Conservation (phyloP, 306 rosid species). For the Lathyrus aphaca region DNA sequence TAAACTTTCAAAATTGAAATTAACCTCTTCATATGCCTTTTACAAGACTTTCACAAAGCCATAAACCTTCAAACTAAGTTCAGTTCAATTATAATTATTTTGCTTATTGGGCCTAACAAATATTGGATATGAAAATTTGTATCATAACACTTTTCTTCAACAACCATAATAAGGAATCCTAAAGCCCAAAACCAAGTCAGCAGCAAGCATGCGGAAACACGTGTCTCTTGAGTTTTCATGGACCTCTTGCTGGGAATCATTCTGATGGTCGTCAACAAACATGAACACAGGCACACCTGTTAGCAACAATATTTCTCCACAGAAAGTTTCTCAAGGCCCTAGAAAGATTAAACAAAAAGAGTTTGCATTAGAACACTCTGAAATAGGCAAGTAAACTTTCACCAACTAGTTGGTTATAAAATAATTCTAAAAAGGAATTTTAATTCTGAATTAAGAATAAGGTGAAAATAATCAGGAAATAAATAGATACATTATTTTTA, state of each 20-base stretch:
- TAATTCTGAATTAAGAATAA: neutral
- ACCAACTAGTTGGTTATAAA: neutral
- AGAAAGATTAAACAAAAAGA: neutral
- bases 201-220: conserved; percentile 17
- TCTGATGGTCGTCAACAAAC: conserved; percentile 14
- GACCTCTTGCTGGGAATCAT: conserved; percentile 26
- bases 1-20: neutral
- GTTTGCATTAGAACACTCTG: conserved; percentile 12
- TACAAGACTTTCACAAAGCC: neutral
- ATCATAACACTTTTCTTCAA: no score
- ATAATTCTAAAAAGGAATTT: neutral
- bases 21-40: neutral
- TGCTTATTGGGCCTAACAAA: neutral
- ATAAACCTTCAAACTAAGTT: conserved; percentile 6
- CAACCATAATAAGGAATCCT: neutral
- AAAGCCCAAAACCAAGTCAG: conserved; percentile 6
- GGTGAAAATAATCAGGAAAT: neutral
- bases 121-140: neutral
- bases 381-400: neutral
- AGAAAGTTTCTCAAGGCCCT: neutral
- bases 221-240: neutral
- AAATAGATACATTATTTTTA: neutral
- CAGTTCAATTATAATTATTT: neutral
- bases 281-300: conserved; percentile 17
- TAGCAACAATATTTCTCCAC: conserved; percentile 20